Percentiles rank a stretch among this genome's conserved stretches.
Conservation (phyloP, 805 yeast species). For the Brettanomyces sp. region DNA sequence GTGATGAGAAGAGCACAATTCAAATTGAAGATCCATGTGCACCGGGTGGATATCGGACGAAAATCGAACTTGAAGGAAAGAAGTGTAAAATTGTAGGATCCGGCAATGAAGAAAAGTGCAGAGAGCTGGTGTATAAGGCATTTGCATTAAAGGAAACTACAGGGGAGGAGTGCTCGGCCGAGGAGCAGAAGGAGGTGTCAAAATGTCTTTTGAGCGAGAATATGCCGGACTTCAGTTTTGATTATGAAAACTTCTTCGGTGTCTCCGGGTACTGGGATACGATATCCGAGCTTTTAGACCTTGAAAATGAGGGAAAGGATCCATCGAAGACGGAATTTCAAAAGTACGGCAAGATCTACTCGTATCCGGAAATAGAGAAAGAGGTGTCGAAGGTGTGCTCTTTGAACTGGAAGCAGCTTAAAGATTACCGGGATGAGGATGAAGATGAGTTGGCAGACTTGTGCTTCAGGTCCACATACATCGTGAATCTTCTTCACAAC, state of each 20-base stretch:
- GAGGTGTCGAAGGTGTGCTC: conserved; percentile 42
- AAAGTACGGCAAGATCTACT: conserved; percentile 30
- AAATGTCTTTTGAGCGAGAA: conserved; percentile 44
- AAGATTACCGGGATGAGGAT: conserved; percentile 22
- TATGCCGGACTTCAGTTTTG: conserved; percentile 49
- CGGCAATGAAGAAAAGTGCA: conserved; percentile 42
- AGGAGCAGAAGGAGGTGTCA: conserved; percentile 20
- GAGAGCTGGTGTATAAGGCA: conserved; percentile 37
- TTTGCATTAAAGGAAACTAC: conserved; percentile 16
- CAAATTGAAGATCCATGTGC: conserved; percentile 44
- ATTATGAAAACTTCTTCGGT: conserved; percentile 48
- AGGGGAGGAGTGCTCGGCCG: conserved; percentile 13
- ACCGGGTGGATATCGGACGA: conserved; percentile 33
- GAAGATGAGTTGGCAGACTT: conserved; percentile 40
- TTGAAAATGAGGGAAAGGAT: conserved; percentile 12
- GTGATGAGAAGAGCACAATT: conserved; percentile 7
- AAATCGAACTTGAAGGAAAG: conserved; percentile 6
- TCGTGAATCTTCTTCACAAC: conserved; percentile 45
- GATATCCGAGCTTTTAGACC: conserved; percentile 35
- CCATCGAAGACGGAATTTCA: conserved; percentile 4
- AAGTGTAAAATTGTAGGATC: conserved; percentile 34
- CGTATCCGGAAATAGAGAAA: conserved; percentile 32
- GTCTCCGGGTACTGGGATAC: conserved; percentile 65
- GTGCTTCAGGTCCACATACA: conserved; percentile 57
- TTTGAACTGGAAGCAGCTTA: conserved; percentile 22